Percentiles rank a stretch among this genome's conserved stretches.
Conservation (phyloP, 169 alveolate species). For the Plasmodium vinckei region DNA sequence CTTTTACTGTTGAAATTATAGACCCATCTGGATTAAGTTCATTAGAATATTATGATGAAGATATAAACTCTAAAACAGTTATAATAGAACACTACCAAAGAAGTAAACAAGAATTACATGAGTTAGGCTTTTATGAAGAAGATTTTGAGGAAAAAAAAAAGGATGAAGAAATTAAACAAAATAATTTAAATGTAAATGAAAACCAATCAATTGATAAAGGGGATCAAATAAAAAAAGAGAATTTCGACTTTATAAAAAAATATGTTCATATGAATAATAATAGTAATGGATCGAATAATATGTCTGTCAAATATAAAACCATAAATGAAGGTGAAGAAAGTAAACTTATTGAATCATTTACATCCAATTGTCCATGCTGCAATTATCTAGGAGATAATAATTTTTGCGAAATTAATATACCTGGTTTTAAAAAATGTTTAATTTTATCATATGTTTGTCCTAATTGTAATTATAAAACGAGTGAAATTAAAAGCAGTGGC, state of each 20-base stretch:
- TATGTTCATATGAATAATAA: conserved; percentile 31
- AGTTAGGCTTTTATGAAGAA: conserved; percentile 88
- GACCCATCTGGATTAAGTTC: conserved; percentile 96
- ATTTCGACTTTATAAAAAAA: conserved; percentile 69
- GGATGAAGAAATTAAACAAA: not conserved
- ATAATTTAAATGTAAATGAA: not conserved
- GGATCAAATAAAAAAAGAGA: conserved; percentile 49
- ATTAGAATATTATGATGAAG: conserved; percentile 83
- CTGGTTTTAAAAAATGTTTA: conserved; percentile 96
- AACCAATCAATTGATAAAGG: conserved; percentile 7
- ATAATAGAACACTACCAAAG: conserved; percentile 84
- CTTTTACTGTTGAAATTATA: conserved; percentile 90
- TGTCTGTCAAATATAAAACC: conserved; percentile 32
- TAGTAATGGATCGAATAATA: not conserved
- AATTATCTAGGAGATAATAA: conserved; percentile 87
- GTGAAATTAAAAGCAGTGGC: conserved; percentile 97
- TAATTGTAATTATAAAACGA: conserved; percentile 94
- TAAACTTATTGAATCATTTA: conserved; percentile 68
- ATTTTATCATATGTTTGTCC: conserved; percentile 95
- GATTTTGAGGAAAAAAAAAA: conserved; percentile 72
- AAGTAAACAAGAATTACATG: conserved; percentile 84
- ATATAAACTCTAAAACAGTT: conserved; percentile 79
- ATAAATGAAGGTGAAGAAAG: conserved; percentile 55
- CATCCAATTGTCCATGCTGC: conserved; percentile 89
- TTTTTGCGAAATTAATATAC: conserved; percentile 95